A percentile compares a stretch with the other conserved stretches of the same genome.
These are phyloP conservation scores for Polygonum aviculare DNA, from an alignment of 148 eudicot genomes.

Conservation along the genomic window DNA sequence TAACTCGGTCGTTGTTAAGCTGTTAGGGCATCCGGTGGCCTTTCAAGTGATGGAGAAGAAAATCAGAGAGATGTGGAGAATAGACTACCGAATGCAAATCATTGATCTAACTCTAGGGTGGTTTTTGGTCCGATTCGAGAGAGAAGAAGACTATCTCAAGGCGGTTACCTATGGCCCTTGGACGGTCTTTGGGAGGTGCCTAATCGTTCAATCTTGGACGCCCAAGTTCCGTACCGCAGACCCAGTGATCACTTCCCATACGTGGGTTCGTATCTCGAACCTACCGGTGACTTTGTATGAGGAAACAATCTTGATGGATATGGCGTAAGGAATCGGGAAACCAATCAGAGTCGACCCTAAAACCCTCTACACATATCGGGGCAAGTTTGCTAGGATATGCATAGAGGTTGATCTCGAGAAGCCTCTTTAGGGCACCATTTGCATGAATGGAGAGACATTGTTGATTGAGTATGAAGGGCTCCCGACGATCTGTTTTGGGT, in stretches of 20 bases:
- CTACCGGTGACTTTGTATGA: neutral
- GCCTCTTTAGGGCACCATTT: neutral
- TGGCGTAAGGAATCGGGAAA: neutral
- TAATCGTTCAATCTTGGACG: neutral
- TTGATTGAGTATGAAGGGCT: neutral
- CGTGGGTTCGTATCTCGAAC: neutral
- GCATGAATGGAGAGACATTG: neutral
- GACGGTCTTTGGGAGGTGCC: neutral
- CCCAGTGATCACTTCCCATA: neutral
- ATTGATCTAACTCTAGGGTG: neutral
- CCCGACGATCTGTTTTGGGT: neutral
- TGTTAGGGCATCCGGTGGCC: constrained; percentile 42
- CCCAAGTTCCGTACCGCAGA: neutral
- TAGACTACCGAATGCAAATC: neutral
- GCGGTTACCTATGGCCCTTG: neutral
- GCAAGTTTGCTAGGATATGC: neutral
- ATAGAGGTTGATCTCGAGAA: neutral
- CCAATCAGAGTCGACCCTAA: neutral
- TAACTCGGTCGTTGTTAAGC: neutral
- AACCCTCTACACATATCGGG: neutral
- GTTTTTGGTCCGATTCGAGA: neutral
- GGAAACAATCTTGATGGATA: neutral
- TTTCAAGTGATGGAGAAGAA: constrained; percentile 60
- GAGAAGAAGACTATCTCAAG: neutral
- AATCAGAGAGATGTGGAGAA: constrained; percentile 25